Evolutionary conservation across 805 yeast genomes (phyloP), one percentile per base, ranked within the genome.

Genomic region (Starmerella riodocensis): DNA sequence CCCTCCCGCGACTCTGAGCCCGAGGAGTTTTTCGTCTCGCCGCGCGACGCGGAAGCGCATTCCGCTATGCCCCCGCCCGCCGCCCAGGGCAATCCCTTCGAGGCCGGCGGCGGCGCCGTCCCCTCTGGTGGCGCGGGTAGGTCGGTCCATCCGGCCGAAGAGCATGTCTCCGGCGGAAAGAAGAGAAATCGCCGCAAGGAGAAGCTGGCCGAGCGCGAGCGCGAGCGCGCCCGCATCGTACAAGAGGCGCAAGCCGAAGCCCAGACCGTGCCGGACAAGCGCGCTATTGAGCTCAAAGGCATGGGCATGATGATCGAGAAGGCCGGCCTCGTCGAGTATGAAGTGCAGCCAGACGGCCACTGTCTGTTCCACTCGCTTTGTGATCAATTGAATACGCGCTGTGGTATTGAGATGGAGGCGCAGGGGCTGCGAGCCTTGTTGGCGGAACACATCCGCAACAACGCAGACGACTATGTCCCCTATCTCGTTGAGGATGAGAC

Each of bases 281-380:
- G 85, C 25, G 69, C 71, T 35, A 71, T 79, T 17, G 97, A 88
- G 61, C 67, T 74, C 41, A 79, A 74, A 12, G 73, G 75, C 35
- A 67, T 88, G 55, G 65, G 64, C 16, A 64, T 64, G 27, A 53
- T 78, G 21, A 71, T 91, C 44, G 49, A 54, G 2, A 40, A 68
- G 20, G 63, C 68, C 24, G 61, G 66, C 4, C 61, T 83, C n/a
- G 53, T 47, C 17, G 75, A 77, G 47, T 60, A 66, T 45, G 93
- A 85, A 48, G 80, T 85, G 34, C 64, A 69, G 43, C 94, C 97
- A 0, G 97, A 88, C 58, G 98, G 97, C 0, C 88, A 88, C 57
- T 91, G 98, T 65, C 62, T 88, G 24, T 91, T 84, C 64, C 81
- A 88, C 4, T 78, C 94, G 0, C 69, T 88, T 16, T 65, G 76